phyloP scores from a whole-genome alignment of 371 early-diverging fungal genomes.

The Sporodiniella umbellata region DNA sequence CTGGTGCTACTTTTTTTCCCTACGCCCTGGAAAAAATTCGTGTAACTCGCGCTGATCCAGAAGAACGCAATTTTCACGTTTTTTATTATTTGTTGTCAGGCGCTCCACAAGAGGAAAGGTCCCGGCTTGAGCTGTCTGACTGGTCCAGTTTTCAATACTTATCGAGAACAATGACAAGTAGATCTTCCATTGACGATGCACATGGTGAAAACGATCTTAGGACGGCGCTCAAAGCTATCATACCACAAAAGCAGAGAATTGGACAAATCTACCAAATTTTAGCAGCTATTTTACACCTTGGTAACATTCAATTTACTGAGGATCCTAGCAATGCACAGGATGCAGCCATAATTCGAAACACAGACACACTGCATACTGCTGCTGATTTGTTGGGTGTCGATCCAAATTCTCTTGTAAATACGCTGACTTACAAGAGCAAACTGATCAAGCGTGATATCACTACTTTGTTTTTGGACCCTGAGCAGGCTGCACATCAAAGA shows the following conservation, averaged over 20 bases:
- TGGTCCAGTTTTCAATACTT: conserved; percentile 34
- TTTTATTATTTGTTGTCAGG: conserved; percentile 79
- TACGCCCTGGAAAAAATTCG: conserved; percentile 87
- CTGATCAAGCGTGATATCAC: conserved; percentile 78
- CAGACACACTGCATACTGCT: conserved; percentile 64
- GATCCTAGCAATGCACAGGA: conserved; percentile 60
- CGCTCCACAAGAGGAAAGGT: conserved; percentile 20
- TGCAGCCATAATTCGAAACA: conserved; percentile 67
- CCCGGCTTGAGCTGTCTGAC: conserved; percentile 17
- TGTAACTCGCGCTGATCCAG: conserved; percentile 54
- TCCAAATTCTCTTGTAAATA: conserved; percentile 65
- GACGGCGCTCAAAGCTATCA: conserved; percentile 72
- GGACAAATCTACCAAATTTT: conserved; percentile 81
- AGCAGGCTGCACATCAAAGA: conserved; percentile 68
- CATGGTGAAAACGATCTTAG: conserved; percentile 64
- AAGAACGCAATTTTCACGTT: conserved; percentile 89
- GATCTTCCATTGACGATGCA: conserved; percentile 49
- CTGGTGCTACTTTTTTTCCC: conserved; percentile 76
- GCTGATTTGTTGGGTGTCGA: conserved; percentile 86
- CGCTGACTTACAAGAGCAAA: conserved; percentile 80
- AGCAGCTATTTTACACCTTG: conserved; percentile 86
- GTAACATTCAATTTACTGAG: conserved; percentile 80
- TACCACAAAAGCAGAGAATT: conserved; percentile 72
- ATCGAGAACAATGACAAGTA: conserved; percentile 36
- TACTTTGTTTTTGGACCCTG: conserved; percentile 78